Base-by-base conservation (phyloP, 306 rosid genomes). In the Neltuma alba region DNA sequence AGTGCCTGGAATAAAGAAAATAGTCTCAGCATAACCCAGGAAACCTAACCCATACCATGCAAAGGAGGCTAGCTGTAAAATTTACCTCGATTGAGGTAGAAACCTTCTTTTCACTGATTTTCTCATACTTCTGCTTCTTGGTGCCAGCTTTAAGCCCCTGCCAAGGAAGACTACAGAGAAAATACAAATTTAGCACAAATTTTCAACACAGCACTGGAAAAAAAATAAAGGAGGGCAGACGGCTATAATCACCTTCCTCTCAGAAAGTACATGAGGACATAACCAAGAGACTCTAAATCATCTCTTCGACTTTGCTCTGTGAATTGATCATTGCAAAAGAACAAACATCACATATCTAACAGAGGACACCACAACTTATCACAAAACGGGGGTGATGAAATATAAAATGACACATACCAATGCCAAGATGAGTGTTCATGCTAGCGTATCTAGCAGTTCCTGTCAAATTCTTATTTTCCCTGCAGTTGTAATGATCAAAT, bases 381-480 rank as follows among this genome's bases (percentile, higher is more conserved):
- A 38, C 7, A 42, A 44, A 61, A 1, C 78, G 82, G 36, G 45
- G 65, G 45, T 15, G 40, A 11, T 75, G 42, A 74, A 74, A 52
- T 47, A 78, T 18, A 31, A 23, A 23, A 48, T 12, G 23, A 25
- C 31, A 66, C 91, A 48, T 76, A 91, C 94, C 97, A 83, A 91
- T 89, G n/a, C 96, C 96, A 66, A 91, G 92, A 82, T 91, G 96
- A 48, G 97, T 92, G 81, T 92, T 92, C 92, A 91, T 88, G 89
- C 97, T 92, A 9, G 97, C 97, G 84, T 92, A 92, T 91, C 97
- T 89, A 23, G 97, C 97, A 52, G 97, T 92, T 75, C 97, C 97
- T 40, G 97, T 92, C 89, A 92, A 83, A 87, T 91, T 92, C 90
- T 92, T 92, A 70, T 92, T 92, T 83, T 92, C 97, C 83, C 97